phyloP scores from a whole-genome alignment of 2,329 filamentous ascomycete genomes.

The Metarhizium guizhouense region DNA sequence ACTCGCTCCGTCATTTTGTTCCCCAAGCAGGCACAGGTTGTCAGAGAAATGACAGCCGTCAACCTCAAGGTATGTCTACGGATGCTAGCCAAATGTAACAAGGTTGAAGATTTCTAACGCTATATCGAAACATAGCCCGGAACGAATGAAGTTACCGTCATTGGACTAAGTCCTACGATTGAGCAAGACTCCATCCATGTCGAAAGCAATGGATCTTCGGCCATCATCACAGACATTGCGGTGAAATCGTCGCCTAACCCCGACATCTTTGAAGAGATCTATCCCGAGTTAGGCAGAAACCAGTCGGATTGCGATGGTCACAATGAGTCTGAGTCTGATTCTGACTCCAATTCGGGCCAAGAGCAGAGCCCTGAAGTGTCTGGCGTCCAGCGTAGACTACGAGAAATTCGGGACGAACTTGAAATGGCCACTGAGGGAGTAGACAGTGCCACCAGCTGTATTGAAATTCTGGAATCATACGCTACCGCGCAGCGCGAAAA shows the following conservation, averaged over 20 bases:
- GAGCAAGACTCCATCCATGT: constrained; percentile 53
- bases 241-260: constrained; percentile 46
- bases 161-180: constrained; percentile 44
- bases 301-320: constrained; percentile 15
- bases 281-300: constrained; percentile 31
- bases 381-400: constrained; percentile 18
- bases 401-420: constrained; percentile 14
- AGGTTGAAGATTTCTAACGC: too few relatives aligned
- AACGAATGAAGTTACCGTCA: constrained; percentile 47
- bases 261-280: constrained; percentile 44
- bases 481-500: constrained; percentile 11
- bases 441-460: constrained; percentile 21
- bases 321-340: constrained; percentile 11
- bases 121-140: constrained; percentile 31
- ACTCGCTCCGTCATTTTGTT: constrained; percentile 59
- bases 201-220: constrained; percentile 43
- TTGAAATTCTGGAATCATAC: constrained; percentile 32
- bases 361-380: constrained; percentile 7
- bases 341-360: constrained; percentile 18
- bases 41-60: constrained; percentile 49
- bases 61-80: constrained; percentile 15
- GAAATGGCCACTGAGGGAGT: constrained; percentile 12
- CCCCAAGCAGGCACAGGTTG: constrained; percentile 50
- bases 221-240: constrained; percentile 49
- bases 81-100: too few relatives aligned